Base-by-base conservation (phyloP, 345 rosid genomes). In the Lepidium sativum region DNA sequence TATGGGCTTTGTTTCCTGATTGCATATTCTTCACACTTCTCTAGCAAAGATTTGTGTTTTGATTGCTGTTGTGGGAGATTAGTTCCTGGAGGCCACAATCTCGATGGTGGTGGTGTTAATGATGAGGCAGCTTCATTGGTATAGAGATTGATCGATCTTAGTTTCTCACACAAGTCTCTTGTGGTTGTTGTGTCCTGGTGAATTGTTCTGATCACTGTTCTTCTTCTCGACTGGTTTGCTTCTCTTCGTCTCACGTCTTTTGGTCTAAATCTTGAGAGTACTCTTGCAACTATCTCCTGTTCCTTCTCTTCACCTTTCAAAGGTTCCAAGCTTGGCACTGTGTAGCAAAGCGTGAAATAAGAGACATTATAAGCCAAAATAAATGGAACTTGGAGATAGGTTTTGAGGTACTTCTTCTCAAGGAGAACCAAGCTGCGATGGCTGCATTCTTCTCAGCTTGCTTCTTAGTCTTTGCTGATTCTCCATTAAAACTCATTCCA, bases 371-470 rank as follows among this genome's bases (percentile, higher is more conserved):
- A 34, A 37, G 6, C 6, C 2, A 20, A 20, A 1, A 50, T 2
- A 11, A 20, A 13, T 27, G 21, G 20, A 16, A 29, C 20, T 43
- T 34, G 27, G 64, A 60, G 63, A 35, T 14, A 27, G 18, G 41
- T 44, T 23, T 44, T 29, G 21, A 18, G 9, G 20, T 77, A 81
- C 86, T 73, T 78, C 53, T 80, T 77, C 75, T 84, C 78, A 87
- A 79, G 71, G 88, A 74, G 73, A 85, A 84, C 94, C 94, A 87
- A 45, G 94, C 88, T 53, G 86, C 77, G 58, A 81, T 81, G 0
- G 90, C 94, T 10, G 90, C 94, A 77, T 84, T 81, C 74, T 87
- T 87, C 84, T 87, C 90, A 9, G 90, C 94, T 77, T 87, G 90
- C 48, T 87, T 87, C 82, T 82, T 84, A 6, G 90, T 82, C 77